phyloP scores from a whole-genome alignment of 345 rosid species.

The Gossypioides kirkii region DNA sequence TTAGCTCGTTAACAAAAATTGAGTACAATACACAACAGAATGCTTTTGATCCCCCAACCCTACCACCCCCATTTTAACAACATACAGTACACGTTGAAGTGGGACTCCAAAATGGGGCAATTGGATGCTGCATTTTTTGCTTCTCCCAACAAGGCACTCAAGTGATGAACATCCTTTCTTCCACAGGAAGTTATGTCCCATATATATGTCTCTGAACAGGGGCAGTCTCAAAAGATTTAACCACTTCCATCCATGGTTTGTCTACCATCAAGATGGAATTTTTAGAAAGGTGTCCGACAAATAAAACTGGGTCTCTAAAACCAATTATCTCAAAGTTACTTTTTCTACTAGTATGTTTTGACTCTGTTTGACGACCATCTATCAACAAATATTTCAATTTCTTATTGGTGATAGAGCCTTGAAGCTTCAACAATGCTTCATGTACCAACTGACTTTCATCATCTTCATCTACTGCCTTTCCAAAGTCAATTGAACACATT shows the following conservation, averaged over 20 bases:
- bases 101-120: background rate
- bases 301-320: slow-evolving; percentile 83
- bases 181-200: slow-evolving; percentile 46
- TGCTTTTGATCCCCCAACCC: slow-evolving; percentile 16
- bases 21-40: slow-evolving; percentile 26
- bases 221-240: slow-evolving; percentile 58
- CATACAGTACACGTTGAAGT: background rate
- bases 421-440: slow-evolving; percentile 42
- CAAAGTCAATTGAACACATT: slow-evolving; percentile 79
- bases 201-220: slow-evolving; percentile 92
- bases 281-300: slow-evolving; percentile 74
- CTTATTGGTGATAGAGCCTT: slow-evolving; percentile 33
- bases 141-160: background rate
- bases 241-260: slow-evolving; percentile 91
- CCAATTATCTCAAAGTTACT: slow-evolving; percentile 65
- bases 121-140: background rate
- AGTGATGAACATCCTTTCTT: background rate
- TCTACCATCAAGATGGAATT: slow-evolving; percentile 70
- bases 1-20: slow-evolving; percentile 22
- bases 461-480: slow-evolving; percentile 62
- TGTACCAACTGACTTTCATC: slow-evolving; percentile 48
- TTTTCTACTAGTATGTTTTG: slow-evolving; percentile 44
- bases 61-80: background rate
- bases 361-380: slow-evolving; percentile 36
- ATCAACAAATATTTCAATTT: slow-evolving; percentile 46